Conservation (phyloP, 345 rosid species). For the Eutrema yunnanense region DNA sequence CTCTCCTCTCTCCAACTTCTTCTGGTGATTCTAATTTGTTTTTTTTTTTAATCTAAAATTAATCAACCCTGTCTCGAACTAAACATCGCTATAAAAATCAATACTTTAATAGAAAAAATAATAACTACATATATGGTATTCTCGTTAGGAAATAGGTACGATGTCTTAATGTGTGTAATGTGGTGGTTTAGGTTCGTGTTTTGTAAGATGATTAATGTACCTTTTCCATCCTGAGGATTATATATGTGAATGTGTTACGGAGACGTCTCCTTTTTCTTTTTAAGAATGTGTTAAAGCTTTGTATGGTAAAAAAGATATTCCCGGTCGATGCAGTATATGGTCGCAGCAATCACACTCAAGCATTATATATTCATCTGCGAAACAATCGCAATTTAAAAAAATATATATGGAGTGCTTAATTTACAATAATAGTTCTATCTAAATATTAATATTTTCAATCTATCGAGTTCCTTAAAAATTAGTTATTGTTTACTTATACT, state of each 20-base stretch:
- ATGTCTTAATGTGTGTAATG: slow-evolving; percentile 5
- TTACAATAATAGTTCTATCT: not conserved
- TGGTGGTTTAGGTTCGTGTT: not conserved
- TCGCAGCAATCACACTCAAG: not conserved
- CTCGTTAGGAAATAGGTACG: not conserved
- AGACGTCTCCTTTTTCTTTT: not conserved
- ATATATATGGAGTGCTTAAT: not conserved
- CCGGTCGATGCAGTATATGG: not conserved
- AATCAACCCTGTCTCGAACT: not conserved
- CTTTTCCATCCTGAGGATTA: not conserved
- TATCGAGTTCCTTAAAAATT: not conserved
- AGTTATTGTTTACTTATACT: not conserved
- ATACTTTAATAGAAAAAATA: not conserved
- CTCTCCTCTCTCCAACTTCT: slow-evolving; percentile 58
- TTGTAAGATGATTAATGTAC: not conserved
- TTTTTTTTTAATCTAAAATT: not conserved
- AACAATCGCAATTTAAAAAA: not conserved
- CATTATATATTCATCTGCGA: not conserved
- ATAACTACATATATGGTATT: slow-evolving; percentile 1
- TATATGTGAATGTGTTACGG: not conserved
- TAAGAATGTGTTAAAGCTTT: not conserved
- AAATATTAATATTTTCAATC: not conserved
- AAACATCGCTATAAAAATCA: slow-evolving; percentile 2
- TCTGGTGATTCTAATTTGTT: slow-evolving; percentile 41
- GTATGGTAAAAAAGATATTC: not conserved